These are phyloP conservation scores for Vitis hybrid DNA, from an alignment of 177 flowering plant species.

Conservation along the genomic window DNA sequence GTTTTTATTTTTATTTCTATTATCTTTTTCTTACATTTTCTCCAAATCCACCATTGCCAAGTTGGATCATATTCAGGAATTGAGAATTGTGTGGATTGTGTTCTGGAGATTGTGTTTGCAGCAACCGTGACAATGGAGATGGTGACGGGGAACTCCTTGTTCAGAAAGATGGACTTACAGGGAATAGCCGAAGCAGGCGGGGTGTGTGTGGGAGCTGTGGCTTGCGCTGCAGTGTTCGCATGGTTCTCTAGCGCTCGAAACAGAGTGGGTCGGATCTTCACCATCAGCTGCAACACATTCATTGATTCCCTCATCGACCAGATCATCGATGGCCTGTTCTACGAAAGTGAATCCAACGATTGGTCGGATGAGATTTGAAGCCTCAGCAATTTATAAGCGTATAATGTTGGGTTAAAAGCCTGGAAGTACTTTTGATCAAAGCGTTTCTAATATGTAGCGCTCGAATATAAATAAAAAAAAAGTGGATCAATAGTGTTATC, in stretches of 20 bases:
- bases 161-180: constrained; percentile 73
- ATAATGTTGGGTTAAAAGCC: no score
- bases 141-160: constrained; percentile 75
- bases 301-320: constrained; percentile 80
- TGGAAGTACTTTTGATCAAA: no score
- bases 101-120: constrained; percentile 69
- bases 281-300: constrained; percentile 60
- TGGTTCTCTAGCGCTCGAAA: constrained; percentile 68
- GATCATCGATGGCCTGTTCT: constrained; percentile 83
- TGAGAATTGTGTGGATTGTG: not conserved
- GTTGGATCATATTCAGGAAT: no score
- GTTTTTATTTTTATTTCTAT: no score
- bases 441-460: no score
- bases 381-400: not conserved
- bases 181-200: constrained; percentile 60
- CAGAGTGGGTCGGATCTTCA: constrained; percentile 69
- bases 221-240: constrained; percentile 70
- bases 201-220: constrained; percentile 58
- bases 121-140: constrained; percentile 62
- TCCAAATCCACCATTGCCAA: no score
- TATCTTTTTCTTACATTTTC: no score
- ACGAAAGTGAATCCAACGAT: constrained; percentile 54
- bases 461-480: no score
- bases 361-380: constrained; percentile 61
- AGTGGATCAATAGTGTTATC: no score